These are phyloP conservation scores for Puccinia brachypodii DNA, from an alignment of 1,284 basidiomycete species.

Conservation along the genomic window DNA sequence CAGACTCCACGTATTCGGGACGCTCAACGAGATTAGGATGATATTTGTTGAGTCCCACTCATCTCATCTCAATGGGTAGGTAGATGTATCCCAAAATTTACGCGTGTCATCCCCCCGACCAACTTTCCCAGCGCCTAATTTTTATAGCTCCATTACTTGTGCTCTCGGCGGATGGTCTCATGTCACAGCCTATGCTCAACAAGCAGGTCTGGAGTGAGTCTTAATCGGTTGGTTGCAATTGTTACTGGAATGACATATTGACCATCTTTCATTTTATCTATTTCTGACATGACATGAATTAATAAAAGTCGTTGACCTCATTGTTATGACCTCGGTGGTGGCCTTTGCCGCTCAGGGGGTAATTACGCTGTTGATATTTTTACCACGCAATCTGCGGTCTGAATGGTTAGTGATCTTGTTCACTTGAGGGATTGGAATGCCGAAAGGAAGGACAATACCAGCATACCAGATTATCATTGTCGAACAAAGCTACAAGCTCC, in stretches of 20 bases:
- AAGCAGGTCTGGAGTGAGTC: background rate
- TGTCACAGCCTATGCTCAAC: background rate
- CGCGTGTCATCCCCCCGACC: background rate
- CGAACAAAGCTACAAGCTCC: background rate
- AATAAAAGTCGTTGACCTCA: background rate
- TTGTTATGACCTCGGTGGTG: slow-evolving; percentile 15
- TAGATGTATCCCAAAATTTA: background rate
- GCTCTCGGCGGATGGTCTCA: slow-evolving; percentile 19
- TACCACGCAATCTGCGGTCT: slow-evolving; percentile 12
- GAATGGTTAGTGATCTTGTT: slow-evolving; percentile 15
- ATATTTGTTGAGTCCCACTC: background rate
- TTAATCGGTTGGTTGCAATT: background rate
- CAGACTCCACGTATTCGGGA: slow-evolving; percentile 20
- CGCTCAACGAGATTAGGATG: slow-evolving; percentile 13
- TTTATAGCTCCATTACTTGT: slow-evolving; percentile 11
- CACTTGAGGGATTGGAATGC: too few species aligned
- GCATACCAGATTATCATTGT: background rate
- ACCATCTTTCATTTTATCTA: background rate
- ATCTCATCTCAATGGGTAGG: background rate
- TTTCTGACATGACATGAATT: background rate
- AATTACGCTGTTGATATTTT: slow-evolving; percentile 28
- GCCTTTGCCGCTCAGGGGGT: slow-evolving; percentile 22
- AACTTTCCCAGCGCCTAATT: background rate
- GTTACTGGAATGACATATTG: background rate
- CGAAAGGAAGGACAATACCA: too few species aligned